These are phyloP conservation scores for Lachancea waltii DNA, from an alignment of 805 yeast genomes.

Conservation along the genomic window DNA sequence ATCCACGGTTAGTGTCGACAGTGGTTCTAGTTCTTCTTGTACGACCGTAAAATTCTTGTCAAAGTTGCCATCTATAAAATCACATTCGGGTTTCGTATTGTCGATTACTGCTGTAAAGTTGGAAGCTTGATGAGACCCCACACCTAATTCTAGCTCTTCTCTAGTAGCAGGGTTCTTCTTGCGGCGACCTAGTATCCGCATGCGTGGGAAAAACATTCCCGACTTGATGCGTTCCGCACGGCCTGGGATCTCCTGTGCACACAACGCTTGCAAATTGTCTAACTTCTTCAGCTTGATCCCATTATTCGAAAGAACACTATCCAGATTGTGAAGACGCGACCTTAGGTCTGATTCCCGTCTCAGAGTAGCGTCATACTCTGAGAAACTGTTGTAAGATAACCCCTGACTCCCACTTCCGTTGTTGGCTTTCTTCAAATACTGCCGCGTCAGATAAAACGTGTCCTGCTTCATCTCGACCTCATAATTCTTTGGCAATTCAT, in stretches of 20 bases:
- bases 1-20: constrained; percentile 2
- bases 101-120: constrained; percentile 11
- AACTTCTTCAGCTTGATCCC: constrained; percentile 9
- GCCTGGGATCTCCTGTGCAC: constrained; percentile 4
- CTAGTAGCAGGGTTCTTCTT: too few relatives aligned
- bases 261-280: constrained; percentile 7
- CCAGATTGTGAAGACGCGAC: constrained; percentile 9
- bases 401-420: constrained; percentile 3
- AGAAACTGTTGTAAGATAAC: constrained; percentile 22
- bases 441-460: constrained; percentile 25
- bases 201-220: too few relatives aligned
- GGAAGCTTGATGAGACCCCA: constrained; percentile 5
- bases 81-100: constrained; percentile 11
- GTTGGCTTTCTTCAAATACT: constrained; percentile 6
- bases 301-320: constrained; percentile 5
- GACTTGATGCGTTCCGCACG: background rate
- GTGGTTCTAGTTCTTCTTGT: constrained; percentile 5
- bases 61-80: constrained; percentile 8
- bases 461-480: constrained; percentile 22
- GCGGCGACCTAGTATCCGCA: too few relatives aligned
- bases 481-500: constrained; percentile 13
- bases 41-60: constrained; percentile 8
- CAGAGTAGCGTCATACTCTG: constrained; percentile 26
- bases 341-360: constrained; percentile 26
- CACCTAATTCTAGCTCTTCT: constrained; percentile 7